Percentiles rank a stretch among this genome's conserved stretches.
phyloP scores from a whole-genome alignment of 768 basidiomycete genomes.

The Neoboletus brunneissimus region DNA sequence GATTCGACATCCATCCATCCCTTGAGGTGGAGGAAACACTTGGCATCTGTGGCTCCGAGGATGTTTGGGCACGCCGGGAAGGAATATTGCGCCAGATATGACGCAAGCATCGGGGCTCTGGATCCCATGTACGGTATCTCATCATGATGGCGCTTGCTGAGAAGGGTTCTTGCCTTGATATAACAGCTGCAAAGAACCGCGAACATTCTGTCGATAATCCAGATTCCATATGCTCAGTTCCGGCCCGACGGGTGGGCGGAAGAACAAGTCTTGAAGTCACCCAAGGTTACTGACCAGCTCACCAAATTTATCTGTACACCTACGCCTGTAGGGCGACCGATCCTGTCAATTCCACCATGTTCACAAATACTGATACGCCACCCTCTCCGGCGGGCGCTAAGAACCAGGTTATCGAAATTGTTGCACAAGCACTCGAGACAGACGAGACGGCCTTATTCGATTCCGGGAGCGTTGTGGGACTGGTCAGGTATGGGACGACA shows the following conservation, averaged over 20 bases:
- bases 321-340: constrained; percentile 54
- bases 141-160: neutral
- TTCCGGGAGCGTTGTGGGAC: constrained; percentile 64
- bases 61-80: constrained; percentile 68
- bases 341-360: neutral
- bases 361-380: neutral
- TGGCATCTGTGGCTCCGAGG: constrained; percentile 62
- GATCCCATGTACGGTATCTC: no score
- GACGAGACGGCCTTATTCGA: constrained; percentile 64
- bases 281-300: constrained; percentile 63
- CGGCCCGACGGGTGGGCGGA: constrained; percentile 69
- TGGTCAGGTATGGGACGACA: constrained; percentile 74
- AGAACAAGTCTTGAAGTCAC: constrained; percentile 62
- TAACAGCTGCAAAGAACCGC: constrained; percentile 74
- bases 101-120: constrained; percentile 47
- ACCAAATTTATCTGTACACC: constrained; percentile 85
- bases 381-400: constrained; percentile 32
- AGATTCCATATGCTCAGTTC: constrained; percentile 83
- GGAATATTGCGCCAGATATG: constrained; percentile 72
- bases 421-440: constrained; percentile 59
- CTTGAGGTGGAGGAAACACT: constrained; percentile 43
- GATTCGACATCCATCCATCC: neutral
- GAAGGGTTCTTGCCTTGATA: neutral
- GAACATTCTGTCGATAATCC: constrained; percentile 75
- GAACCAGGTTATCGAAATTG: constrained; percentile 84